These are phyloP conservation scores for Iris macrosiphon DNA, from an alignment of 106 monocot genomes.

Conservation along the genomic window DNA sequence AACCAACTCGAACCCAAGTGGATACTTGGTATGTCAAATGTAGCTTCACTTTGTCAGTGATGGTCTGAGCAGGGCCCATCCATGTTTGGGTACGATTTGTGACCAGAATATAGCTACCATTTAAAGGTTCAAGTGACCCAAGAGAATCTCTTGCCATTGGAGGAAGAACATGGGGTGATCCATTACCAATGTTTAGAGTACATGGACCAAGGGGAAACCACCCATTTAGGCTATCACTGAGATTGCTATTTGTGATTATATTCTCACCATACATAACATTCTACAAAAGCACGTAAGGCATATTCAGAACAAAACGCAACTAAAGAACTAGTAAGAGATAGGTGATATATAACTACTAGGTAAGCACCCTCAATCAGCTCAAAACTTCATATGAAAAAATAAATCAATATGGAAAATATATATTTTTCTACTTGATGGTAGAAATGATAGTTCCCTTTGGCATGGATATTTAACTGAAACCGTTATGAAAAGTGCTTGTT, in stretches of 20 bases:
- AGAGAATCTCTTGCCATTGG: constrained; percentile 57
- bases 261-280: constrained; percentile 44
- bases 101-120: constrained; percentile 46
- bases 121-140: constrained; percentile 28
- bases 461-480: too few species aligned
- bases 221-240: constrained; percentile 32
- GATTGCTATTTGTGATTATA: constrained; percentile 59
- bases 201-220: constrained; percentile 85
- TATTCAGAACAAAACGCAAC: too few species aligned
- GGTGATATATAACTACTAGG: too few species aligned
- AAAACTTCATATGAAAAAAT: too few species aligned
- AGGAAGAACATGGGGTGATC: constrained; percentile 62
- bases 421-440: too few species aligned
- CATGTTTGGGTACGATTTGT: constrained; percentile 66
- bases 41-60: constrained; percentile 54
- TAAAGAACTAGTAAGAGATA: too few species aligned
- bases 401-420: too few species aligned
- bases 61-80: constrained; percentile 80
- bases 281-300: constrained; percentile 35
- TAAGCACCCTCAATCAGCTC: too few species aligned
- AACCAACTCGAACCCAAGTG: constrained; percentile 75
- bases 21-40: constrained; percentile 77
- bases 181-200: constrained; percentile 39
- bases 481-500: too few species aligned
- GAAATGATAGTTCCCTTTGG: too few species aligned